These are phyloP conservation scores for Nothomitra cinnamomea DNA, from an alignment of 2,329 filamentous ascomycete species.

Conservation along the genomic window DNA sequence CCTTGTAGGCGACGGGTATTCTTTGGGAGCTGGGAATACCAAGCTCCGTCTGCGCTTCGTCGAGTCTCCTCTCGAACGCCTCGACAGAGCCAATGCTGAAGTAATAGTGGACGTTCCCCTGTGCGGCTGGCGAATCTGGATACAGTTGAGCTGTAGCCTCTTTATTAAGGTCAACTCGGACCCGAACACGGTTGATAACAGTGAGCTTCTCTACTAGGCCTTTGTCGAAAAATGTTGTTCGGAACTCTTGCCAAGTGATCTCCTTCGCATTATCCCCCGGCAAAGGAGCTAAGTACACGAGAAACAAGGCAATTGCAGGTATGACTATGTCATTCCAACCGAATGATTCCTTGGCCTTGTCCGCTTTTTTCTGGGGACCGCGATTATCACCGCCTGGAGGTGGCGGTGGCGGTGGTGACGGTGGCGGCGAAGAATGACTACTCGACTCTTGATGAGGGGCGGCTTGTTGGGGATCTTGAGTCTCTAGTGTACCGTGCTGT, in stretches of 20 bases:
- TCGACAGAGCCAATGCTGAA: constrained; percentile 94
- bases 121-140: constrained; percentile 54
- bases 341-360: constrained; percentile 22
- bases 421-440: constrained; percentile 11
- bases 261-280: constrained; percentile 50
- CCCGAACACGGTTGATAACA: constrained; percentile 59
- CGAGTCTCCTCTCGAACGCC: constrained; percentile 74
- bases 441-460: constrained; percentile 16
- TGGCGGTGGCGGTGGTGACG: not conserved
- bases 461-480: constrained; percentile 6
- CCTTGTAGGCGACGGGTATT: constrained; percentile 78
- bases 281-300: constrained; percentile 35
- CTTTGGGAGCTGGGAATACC: constrained; percentile 73
- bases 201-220: constrained; percentile 86
- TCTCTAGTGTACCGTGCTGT: constrained; percentile 24
- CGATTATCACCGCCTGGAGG: constrained; percentile 9
- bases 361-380: constrained; percentile 18
- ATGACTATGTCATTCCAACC: constrained; percentile 22
- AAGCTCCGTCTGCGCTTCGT: constrained; percentile 75
- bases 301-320: constrained; percentile 38
- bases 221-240: constrained; percentile 86
- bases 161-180: constrained; percentile 65
- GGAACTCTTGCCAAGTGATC: constrained; percentile 96
- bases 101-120: constrained; percentile 64
- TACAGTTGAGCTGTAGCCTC: constrained; percentile 56